Evolutionary conservation across 2,329 filamentous ascomycete genomes (phyloP), one percentile per base, ranked within the genome.

Genomic region (Chrysoporthe austroafricana): DNA sequence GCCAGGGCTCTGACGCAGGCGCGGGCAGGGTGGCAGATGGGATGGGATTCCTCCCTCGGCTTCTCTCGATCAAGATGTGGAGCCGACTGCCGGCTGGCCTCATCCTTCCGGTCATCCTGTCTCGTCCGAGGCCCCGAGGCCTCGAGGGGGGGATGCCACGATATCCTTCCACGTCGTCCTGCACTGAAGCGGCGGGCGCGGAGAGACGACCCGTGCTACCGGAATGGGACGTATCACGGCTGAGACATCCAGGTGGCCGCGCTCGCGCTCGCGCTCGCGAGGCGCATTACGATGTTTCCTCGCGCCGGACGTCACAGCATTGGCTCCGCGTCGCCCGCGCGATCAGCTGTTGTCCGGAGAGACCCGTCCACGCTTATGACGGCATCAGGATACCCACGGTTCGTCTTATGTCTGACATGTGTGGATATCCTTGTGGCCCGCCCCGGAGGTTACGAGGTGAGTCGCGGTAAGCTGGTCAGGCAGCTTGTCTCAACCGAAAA

Each of bases 41-140:
- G 13, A 54, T 14, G 26, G 26, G 2, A 26, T 26, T 26, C 26
- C 26, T 26, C 7, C 50, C 21, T 54, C 34, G 16, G 56, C 36
- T n/a, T 58, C n/a, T n/a, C 54, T 58, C 56, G 11, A 58, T 58
- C n/a, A 18, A 42, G 56, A 58, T 14, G 34, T 58, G 56, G 34
- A n/a, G 56, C 56, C 56, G 34, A 58, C 34, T 39, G 39, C 56
- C 32, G 34, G 8, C 34, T 58, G 16, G 39, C 56, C 34, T 42
- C 5, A 36, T 54, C 11, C 16, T 13, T 34, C 26, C 26, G 26
- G 26, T 26, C 26, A 0, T 26, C 26, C 26, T 26, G 26, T 26
- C 26, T 26, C 26, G 26, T 26, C 26, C 26, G 26, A 26, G 26
- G 26, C 26, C 26, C 26, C 26, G 26, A 26, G 26, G 26, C 26